phyloP scores from a whole-genome alignment of 306 rosid species.

The Sesbania bispinosa region DNA sequence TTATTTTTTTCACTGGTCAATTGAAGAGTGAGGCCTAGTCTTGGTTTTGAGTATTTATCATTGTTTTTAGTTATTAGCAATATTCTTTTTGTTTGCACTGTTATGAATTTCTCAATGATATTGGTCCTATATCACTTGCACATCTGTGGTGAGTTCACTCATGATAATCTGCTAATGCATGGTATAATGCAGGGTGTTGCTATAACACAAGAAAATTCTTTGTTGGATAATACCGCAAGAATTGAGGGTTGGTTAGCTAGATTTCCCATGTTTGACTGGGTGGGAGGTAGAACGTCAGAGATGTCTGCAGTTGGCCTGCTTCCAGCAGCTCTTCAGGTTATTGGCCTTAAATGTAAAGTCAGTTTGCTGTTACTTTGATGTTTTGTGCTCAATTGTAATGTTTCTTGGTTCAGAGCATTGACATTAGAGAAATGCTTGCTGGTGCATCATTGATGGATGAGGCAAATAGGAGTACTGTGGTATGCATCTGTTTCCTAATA shows the following conservation, averaged over 20 bases:
- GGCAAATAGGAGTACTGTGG: slow-evolving; percentile 69
- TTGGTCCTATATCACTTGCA: slow-evolving; percentile 4
- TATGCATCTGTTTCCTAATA: slow-evolving; percentile 32
- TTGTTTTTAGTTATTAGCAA: too few species aligned
- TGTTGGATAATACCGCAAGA: slow-evolving; percentile 89
- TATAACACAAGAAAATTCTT: slow-evolving; percentile 83
- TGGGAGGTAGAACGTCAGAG: slow-evolving; percentile 89
- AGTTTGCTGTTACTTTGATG: neutral
- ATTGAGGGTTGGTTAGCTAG: slow-evolving; percentile 93
- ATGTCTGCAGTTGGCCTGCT: slow-evolving; percentile 98
- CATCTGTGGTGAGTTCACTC: neutral
- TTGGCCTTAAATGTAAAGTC: slow-evolving; percentile 17
- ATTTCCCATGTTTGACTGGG: slow-evolving; percentile 98
- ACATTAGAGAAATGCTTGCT: slow-evolving; percentile 76
- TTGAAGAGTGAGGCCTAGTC: too few species aligned
- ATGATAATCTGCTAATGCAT: slow-evolving; percentile 13
- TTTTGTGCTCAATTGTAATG: slow-evolving; percentile 1
- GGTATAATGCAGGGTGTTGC: slow-evolving; percentile 73
- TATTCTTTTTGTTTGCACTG: neutral
- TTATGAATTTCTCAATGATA: neutral
- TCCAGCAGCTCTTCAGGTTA: slow-evolving; percentile 94
- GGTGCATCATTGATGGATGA: slow-evolving; percentile 85
- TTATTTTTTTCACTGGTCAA: neutral
- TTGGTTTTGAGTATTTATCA: too few species aligned
- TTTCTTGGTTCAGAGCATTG: slow-evolving; percentile 63